Conservation (phyloP, 305 asterid genomes). For the Fraxinus nigra region DNA sequence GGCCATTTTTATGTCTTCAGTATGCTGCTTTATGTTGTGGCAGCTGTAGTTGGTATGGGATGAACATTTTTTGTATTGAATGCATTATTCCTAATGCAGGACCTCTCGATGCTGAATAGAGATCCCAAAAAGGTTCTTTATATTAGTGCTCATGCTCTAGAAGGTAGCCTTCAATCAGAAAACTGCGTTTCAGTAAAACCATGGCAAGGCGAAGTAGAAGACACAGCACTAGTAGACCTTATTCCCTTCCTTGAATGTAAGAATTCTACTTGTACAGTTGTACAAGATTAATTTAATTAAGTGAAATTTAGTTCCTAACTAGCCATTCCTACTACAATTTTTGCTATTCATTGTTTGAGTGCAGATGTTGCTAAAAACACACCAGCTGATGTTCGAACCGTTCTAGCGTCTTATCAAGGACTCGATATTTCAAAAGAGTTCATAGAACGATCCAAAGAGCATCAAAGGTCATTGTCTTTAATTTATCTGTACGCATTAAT, state of each 20-base stretch:
- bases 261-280: conserved; percentile 22
- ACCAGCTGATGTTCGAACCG: conserved; percentile 81
- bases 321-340: conserved; percentile 5
- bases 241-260: conserved; percentile 92
- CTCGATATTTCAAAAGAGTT: conserved; percentile 83
- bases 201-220: conserved; percentile 81
- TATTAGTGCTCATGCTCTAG: conserved; percentile 72
- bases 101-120: conserved; percentile 79
- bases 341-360: conserved; percentile 20
- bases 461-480: conserved; percentile 48
- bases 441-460: conserved; percentile 77
- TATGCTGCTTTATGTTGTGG: not conserved
- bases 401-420: conserved; percentile 81
- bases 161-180: conserved; percentile 81
- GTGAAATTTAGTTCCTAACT: conserved; percentile 4
- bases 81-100: conserved; percentile 49
- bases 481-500: not conserved
- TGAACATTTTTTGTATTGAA: not conserved
- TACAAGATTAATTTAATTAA: conserved; percentile 9
- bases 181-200: conserved; percentile 62
- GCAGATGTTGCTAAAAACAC: conserved; percentile 75
- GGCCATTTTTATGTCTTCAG: not conserved
- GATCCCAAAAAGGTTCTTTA: conserved; percentile 77
- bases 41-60: not conserved
- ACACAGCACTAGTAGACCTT: conserved; percentile 78